These are phyloP conservation scores for Microthlaspi erraticum DNA, from an alignment of 345 rosid genomes.

Conservation along the genomic window DNA sequence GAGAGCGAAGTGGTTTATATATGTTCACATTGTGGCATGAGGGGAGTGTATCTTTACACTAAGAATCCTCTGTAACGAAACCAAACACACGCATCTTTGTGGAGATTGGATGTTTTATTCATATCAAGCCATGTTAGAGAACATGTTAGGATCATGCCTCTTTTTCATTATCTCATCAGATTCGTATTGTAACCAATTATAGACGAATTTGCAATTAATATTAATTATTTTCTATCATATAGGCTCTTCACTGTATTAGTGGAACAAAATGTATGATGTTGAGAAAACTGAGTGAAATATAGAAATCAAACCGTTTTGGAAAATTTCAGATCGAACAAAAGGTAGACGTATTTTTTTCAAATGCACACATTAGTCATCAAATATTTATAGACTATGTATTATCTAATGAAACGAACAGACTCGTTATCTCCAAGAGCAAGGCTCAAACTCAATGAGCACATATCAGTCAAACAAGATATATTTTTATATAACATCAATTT, in stretches of 20 bases:
- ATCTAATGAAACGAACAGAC: no score
- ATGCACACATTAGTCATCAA: no score
- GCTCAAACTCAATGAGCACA: no score
- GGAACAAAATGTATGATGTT: not conserved
- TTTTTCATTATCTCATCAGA: constrained; percentile 5
- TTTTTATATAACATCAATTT: no score
- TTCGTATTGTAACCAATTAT: constrained; percentile 16
- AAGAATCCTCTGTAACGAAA: constrained; percentile 40
- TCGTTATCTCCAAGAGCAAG: no score
- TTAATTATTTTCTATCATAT: not conserved
- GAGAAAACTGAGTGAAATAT: not conserved
- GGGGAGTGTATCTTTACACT: constrained; percentile 46
- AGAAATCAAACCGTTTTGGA: no score
- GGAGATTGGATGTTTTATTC: constrained; percentile 33
- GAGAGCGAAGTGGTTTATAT: constrained; percentile 16
- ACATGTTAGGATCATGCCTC: constrained; percentile 40
- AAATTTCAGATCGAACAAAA: no score
- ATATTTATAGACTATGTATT: no score
- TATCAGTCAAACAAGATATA: no score
- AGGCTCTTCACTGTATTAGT: not conserved
- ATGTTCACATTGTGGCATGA: constrained; percentile 34
- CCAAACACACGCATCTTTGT: constrained; percentile 37
- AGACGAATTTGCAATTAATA: not conserved
- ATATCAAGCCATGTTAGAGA: constrained; percentile 45
- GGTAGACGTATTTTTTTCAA: no score